phyloP scores from a whole-genome alignment of 495 filamentous ascomycete genomes.

The Hypoxylon cercidicola region DNA sequence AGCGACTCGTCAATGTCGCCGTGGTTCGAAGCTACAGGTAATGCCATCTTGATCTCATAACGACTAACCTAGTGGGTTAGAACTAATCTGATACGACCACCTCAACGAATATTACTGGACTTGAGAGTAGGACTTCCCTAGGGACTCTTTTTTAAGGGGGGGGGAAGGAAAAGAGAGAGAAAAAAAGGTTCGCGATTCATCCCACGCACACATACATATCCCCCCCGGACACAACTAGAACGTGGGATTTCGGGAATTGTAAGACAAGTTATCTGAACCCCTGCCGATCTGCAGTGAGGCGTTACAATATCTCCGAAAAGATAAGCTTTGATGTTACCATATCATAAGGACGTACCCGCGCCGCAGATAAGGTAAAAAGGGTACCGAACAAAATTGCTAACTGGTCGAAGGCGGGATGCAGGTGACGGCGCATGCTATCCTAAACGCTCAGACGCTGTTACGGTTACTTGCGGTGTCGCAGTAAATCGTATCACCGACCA shows the following conservation, averaged over 20 bases:
- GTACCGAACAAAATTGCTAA: background rate
- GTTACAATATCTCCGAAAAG: constrained; percentile 28
- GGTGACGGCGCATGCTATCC: no score
- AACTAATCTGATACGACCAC: no score
- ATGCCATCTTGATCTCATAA: constrained; percentile 29
- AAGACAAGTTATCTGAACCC: constrained; percentile 29
- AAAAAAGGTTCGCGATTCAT: constrained; percentile 3
- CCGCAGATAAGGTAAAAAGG: constrained; percentile 12
- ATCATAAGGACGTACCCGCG: background rate
- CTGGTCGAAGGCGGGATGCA: background rate
- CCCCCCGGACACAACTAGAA: constrained; percentile 16
- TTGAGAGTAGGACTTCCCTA: no score
- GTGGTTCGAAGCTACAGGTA: constrained; percentile 17
- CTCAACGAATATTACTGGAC: background rate
- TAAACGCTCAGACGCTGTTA: no score
- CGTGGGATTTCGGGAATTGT: constrained; percentile 11
- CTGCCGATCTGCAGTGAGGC: constrained; percentile 37
- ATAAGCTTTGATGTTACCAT: constrained; percentile 19
- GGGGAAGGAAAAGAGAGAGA: background rate
- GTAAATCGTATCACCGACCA: background rate
- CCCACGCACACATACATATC: constrained; percentile 11
- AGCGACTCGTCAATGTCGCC: constrained; percentile 52
- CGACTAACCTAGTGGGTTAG: no score
- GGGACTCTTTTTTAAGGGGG: no score
- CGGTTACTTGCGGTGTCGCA: no score